Base-by-base conservation (phyloP, 2,329 filamentous ascomycete species). In the Paraconiothyrium sp. region DNA sequence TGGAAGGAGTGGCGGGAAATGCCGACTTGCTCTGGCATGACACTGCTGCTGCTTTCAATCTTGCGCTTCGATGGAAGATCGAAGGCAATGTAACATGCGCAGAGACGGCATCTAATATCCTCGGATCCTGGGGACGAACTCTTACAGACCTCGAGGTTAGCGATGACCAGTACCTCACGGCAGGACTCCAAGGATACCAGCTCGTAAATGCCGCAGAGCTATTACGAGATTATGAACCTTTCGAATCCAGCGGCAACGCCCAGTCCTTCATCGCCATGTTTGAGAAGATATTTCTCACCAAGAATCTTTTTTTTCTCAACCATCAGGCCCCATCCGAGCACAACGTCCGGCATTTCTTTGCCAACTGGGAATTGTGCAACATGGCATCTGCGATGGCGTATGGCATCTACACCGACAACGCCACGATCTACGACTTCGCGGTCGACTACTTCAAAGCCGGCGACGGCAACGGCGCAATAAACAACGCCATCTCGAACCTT, bases 341-440 rank as follows among this genome's bases (percentile, higher is more conserved):
- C 4, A 54, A 48, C 27, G 62, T 66, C 20, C 68, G 78, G 47
- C 76, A 80, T 54, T 83, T 80, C 65, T 80, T 71, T 64, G 78
- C 80, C 1, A 82, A 82, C 57, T 84, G 82, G 82, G 82, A 84
- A 58, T 67, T 82, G 4, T 80, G 77, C 66, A 83, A 83, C 43
- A 72, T 84, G 32, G 78, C 79, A 2, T 76, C 77, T 0, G 69
- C 80, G 32, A 67, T 79, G 20, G 76, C 81, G 0, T 81, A 83
- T 59, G 81, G 81, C 0, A 75, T 84, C 1, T 72, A 81, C 8
- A 73, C 75, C 1, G 81, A 84, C 39, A 82, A 84, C 55, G 46
- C 61, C 32, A 82, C 80, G 2, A 79, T 80, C 60, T 80, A 74
- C 56, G 60, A 81, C 13, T 69, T 79, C 39, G 81, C 74, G 0